These are phyloP conservation scores for Saccharomycopsis lassenensis DNA, from an alignment of 805 yeast genomes.

Conservation along the genomic window DNA sequence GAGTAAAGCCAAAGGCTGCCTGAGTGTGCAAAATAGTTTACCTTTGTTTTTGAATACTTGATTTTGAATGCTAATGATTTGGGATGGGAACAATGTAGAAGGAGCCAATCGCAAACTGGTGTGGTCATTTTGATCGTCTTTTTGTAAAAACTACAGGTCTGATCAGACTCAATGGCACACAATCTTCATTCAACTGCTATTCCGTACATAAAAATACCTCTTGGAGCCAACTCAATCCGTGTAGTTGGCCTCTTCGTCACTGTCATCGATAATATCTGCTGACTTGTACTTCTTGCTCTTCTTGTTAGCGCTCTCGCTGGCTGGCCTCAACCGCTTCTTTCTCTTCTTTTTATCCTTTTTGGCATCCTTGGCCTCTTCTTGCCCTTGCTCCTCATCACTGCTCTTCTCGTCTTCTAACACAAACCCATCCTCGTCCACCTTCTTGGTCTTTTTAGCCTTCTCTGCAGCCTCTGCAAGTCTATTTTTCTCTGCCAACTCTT, in stretches of 20 bases:
- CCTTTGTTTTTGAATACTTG: no score
- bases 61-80: no score
- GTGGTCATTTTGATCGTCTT: no score
- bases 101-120: no score
- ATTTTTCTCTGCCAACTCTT: constrained; percentile 36
- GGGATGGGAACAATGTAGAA: no score
- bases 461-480: constrained; percentile 30
- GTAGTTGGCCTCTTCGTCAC: constrained; percentile 29
- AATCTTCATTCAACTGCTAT: not conserved
- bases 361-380: constrained; percentile 15
- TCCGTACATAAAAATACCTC: no score
- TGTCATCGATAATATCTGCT: constrained; percentile 31
- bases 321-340: constrained; percentile 21
- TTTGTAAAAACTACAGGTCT: not conserved
- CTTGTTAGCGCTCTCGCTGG: no score
- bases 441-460: constrained; percentile 22
- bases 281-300: constrained; percentile 25
- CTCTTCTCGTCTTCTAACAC: constrained; percentile 31
- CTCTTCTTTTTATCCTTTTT: constrained; percentile 24
- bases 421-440: constrained; percentile 24
- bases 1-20: constrained; percentile 29
- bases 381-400: constrained; percentile 29
- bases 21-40: no score
- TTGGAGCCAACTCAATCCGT: no score
- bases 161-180: no score